Conservation (phyloP, 2,329 filamentous ascomycete species). For the Cryphonectria nitschkei region DNA sequence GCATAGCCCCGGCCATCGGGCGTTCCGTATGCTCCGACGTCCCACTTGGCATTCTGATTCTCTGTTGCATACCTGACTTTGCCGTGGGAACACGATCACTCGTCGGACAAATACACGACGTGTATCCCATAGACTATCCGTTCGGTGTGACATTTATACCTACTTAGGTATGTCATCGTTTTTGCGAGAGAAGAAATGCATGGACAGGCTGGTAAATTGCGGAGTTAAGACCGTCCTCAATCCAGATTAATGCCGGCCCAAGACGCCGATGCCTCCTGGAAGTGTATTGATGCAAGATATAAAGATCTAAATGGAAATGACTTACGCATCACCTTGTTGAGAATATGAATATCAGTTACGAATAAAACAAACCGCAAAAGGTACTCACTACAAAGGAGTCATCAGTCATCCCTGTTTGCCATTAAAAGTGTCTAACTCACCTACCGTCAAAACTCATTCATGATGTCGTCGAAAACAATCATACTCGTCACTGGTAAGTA, state of each 20-base stretch:
- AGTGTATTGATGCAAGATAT: not conserved
- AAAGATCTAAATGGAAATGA: no score
- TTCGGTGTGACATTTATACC: not conserved
- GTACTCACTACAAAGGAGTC: not conserved
- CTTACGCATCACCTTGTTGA: not conserved
- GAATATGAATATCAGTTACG: not conserved
- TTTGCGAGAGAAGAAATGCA: not conserved
- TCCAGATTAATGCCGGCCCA: not conserved
- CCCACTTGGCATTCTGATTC: not conserved
- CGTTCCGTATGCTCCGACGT: not conserved
- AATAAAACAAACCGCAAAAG: not conserved
- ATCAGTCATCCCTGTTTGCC: not conserved
- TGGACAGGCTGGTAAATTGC: not conserved
- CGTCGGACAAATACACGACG: not conserved
- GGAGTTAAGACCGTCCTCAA: not conserved
- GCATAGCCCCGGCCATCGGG: not conserved
- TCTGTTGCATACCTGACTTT: not conserved
- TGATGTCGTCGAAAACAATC: not conserved
- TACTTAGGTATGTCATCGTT: not conserved
- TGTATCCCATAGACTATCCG: not conserved
- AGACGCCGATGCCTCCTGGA: not conserved
- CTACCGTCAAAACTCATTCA: not conserved
- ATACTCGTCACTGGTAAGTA: constrained; percentile 4
- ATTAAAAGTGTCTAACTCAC: not conserved
- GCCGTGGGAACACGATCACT: not conserved